Evolutionary conservation across 768 basidiomycete genomes (phyloP), one percentile per base, ranked within the genome.

Genomic region (Boletus vinaceobasis): DNA sequence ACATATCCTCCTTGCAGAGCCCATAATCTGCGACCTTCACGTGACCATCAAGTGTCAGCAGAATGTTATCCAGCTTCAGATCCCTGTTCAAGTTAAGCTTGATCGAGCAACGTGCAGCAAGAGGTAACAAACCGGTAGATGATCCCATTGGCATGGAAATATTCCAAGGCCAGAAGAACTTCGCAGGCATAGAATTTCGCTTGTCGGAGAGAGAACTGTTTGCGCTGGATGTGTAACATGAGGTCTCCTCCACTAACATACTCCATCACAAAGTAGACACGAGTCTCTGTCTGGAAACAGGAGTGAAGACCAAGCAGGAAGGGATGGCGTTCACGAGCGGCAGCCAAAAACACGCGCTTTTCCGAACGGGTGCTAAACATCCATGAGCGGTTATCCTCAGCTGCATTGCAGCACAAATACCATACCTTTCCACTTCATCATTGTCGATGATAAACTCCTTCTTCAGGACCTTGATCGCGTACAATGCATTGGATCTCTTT

Each of bases 381-480:
- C 35, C 40, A 59, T 61, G 21, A 63, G 40, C 19, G 43, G 23
- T 26, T 13, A 40, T 14, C 27, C 37, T 48, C 26, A 48, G n/a
- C 46, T 14, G 48, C 47, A 36, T 52, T 32, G 38, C 31, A 23
- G 23, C 13, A 42, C 52, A 17, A 32, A 11, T 37, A 46, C 55
- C 79, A 52, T 61, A 96, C 96, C 94, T 97, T 74, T 98, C 97
- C 4, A 99, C 94, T 78, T 98, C 97, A 72, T 99, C 97, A 58
- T 99, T 98, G 71, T 99, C 97, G 64, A 99, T 98, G 71, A 99
- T 98, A 68, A 99, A 98, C 74, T 98, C 97, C 70, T 99, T 99
- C 81, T 99, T 99, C 70, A 99, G 70, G n/a, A 99, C 97, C 74
- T 99, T 99, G 79, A 99, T 98, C n/a, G 97, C 97, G 68, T 90